phyloP scores from a whole-genome alignment of 2,329 filamentous ascomycete species.

The Pseudocercospora cruenta region DNA sequence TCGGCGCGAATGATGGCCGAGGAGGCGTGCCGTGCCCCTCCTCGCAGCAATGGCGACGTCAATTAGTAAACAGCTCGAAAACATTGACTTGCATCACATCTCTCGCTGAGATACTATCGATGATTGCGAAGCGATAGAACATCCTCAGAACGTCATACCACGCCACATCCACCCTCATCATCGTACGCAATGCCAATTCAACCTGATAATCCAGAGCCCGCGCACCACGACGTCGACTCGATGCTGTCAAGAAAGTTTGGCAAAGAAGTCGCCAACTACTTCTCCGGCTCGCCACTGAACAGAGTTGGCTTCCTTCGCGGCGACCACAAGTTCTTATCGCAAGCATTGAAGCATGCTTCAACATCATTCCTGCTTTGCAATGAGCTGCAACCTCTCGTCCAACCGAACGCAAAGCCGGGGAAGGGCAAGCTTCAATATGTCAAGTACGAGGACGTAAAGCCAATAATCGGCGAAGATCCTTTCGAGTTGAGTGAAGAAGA shows the following conservation, averaged over 20 bases:
- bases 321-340: constrained; percentile 70
- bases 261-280: constrained; percentile 81
- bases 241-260: constrained; percentile 80
- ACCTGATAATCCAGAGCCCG: constrained; percentile 60
- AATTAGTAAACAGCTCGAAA: not conserved
- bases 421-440: constrained; percentile 66
- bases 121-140: not conserved
- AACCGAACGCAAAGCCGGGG: constrained; percentile 44
- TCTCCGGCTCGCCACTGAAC: constrained; percentile 75
- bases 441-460: constrained; percentile 67
- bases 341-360: constrained; percentile 67
- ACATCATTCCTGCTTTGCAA: constrained; percentile 79
- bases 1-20: not conserved
- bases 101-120: not conserved
- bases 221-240: constrained; percentile 62
- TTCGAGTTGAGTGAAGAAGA: constrained; percentile 75
- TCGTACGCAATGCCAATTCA: constrained; percentile 26
- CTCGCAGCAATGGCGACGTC: not conserved
- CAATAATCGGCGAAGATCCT: constrained; percentile 71
- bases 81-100: not conserved
- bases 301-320: constrained; percentile 76
- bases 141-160: not conserved
- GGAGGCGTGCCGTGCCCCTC: not conserved
- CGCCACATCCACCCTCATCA: not conserved
- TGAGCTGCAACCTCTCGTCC: constrained; percentile 70